Evolutionary conservation across 2,329 filamentous ascomycete species (phyloP).

Genomic region (Dactylonectria macrodidyma): DNA sequence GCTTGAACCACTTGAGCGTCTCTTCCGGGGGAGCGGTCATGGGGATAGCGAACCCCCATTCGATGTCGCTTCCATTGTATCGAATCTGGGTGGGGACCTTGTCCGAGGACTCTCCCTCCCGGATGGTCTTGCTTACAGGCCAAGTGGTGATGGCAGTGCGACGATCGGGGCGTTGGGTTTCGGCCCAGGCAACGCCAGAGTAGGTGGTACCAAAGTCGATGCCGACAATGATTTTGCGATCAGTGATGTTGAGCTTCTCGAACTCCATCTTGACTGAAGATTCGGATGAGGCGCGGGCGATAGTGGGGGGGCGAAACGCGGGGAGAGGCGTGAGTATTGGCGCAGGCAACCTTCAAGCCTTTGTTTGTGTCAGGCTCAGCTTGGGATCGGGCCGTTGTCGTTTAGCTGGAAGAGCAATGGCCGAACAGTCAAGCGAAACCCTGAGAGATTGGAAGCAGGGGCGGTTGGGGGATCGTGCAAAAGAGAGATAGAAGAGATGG

Average conservation of each 20-base stretch:
- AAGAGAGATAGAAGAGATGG: background rate
- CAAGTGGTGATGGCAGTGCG: constrained; percentile 57
- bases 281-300: background rate
- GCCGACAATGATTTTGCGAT: constrained; percentile 62
- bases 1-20: constrained; percentile 64
- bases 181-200: constrained; percentile 65
- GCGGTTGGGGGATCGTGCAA: background rate
- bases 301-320: background rate
- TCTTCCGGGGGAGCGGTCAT: constrained; percentile 55
- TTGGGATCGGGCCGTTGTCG: background rate
- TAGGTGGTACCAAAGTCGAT: constrained; percentile 70
- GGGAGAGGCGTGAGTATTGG: constrained; percentile 1
- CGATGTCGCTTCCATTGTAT: constrained; percentile 53
- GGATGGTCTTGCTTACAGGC: constrained; percentile 56
- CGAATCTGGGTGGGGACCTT: constrained; percentile 64
- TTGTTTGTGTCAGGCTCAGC: background rate
- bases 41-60: constrained; percentile 65
- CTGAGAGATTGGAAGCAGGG: background rate
- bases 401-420: background rate
- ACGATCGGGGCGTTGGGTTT: constrained; percentile 56
- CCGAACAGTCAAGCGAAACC: background rate
- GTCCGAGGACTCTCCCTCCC: constrained; percentile 56
- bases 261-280: constrained; percentile 52
- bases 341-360: constrained; percentile 3
- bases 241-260: constrained; percentile 51